phyloP scores from a whole-genome alignment of 495 filamentous ascomycete genomes.

The Talaromyces nanjingensis region DNA sequence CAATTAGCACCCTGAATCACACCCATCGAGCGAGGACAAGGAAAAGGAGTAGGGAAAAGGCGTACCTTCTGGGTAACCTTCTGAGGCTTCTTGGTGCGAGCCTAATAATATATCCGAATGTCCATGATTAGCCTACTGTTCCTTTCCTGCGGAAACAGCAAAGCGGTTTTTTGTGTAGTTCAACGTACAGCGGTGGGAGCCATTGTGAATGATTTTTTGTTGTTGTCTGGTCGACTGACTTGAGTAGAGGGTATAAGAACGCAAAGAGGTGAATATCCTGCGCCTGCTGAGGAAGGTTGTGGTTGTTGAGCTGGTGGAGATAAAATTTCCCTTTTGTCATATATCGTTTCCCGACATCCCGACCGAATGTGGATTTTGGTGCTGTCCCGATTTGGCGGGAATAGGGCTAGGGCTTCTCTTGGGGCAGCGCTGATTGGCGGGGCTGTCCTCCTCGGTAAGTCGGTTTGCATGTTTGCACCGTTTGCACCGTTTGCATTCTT shows the following conservation, averaged over 20 bases:
- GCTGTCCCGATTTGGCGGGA: slow-evolving; percentile 12
- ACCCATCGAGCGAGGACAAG: too few species aligned
- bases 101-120: slow-evolving; percentile 24
- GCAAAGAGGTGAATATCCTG: slow-evolving; percentile 58
- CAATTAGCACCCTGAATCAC: too few species aligned
- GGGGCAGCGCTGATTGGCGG: slow-evolving; percentile 6
- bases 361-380: slow-evolving; percentile 6
- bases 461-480: slow-evolving; percentile 1
- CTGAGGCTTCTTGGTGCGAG: slow-evolving; percentile 53
- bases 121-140: slow-evolving; percentile 39
- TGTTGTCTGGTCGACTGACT: slow-evolving; percentile 12
- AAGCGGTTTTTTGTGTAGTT: slow-evolving; percentile 57
- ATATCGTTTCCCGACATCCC: slow-evolving; percentile 8
- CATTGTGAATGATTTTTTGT: slow-evolving; percentile 37
- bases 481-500: not conserved
- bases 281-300: slow-evolving; percentile 25
- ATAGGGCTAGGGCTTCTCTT: slow-evolving; percentile 17
- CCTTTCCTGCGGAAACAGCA: slow-evolving; percentile 65
- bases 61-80: slow-evolving; percentile 64
- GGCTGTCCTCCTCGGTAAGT: not conserved
- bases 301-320: not conserved
- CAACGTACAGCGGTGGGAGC: slow-evolving; percentile 68
- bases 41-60: not conserved
- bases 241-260: slow-evolving; percentile 27
- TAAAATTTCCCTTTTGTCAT: slow-evolving; percentile 18